Percentiles rank a stretch among this genome's conserved stretches.
These are phyloP conservation scores for Castanea sativa DNA, from an alignment of 306 rosid genomes.

Conservation along the genomic window DNA sequence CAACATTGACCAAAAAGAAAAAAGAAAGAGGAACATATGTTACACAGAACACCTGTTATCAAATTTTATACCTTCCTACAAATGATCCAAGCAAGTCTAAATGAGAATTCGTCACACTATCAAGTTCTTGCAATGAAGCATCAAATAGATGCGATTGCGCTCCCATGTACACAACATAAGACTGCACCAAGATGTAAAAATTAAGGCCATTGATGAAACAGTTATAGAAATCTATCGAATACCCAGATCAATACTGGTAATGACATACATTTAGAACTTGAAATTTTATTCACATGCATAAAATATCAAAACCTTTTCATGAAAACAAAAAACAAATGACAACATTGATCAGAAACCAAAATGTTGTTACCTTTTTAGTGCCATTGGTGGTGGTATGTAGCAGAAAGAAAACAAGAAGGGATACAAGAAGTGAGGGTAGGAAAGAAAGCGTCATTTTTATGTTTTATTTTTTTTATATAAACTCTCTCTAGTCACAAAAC, in stretches of 20 bases:
- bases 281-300: background rate
- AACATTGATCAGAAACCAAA: background rate
- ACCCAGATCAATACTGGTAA: background rate
- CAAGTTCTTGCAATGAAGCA: conserved; percentile 33
- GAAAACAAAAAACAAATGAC: background rate
- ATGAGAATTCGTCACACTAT: conserved; percentile 33
- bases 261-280: background rate
- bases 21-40: background rate
- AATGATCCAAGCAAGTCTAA: conserved; percentile 35
- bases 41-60: background rate
- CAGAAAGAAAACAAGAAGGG: conserved; percentile 31
- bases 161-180: conserved; percentile 61
- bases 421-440: conserved; percentile 13
- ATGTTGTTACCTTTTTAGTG: conserved; percentile 35
- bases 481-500: no score
- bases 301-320: background rate
- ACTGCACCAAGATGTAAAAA: conserved; percentile 30
- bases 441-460: conserved; percentile 20
- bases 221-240: background rate
- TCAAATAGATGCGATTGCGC: conserved; percentile 49
- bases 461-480: conserved; percentile 14
- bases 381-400: conserved; percentile 30
- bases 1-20: background rate
- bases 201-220: background rate
- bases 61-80: conserved; percentile 44